These are phyloP conservation scores for Diplogelasinospora grovesii DNA, from an alignment of 495 filamentous ascomycete genomes.

Conservation along the genomic window DNA sequence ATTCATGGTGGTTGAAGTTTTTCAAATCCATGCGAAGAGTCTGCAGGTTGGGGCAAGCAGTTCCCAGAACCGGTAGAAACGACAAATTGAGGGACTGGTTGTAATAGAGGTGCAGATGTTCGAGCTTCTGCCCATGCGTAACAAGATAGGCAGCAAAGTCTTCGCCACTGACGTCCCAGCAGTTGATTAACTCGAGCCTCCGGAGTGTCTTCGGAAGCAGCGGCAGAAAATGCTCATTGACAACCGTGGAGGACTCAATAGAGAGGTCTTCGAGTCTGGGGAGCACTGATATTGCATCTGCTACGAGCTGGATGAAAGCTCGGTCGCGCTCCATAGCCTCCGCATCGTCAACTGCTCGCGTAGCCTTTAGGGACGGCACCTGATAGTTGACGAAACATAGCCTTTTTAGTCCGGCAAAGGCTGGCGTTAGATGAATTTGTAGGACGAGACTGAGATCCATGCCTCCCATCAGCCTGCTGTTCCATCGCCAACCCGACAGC, in stretches of 20 bases:
- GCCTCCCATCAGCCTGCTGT: conserved; percentile 52
- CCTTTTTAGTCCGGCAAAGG: conserved; percentile 54
- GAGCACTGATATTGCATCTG: conserved; percentile 51
- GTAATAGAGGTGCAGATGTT: conserved; percentile 61
- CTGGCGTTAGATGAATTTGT: conserved; percentile 49
- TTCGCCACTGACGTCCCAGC: conserved; percentile 56
- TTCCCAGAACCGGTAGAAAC: conserved; percentile 56
- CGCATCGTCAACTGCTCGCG: conserved; percentile 16
- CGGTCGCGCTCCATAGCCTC: conserved; percentile 25
- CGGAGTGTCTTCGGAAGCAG: conserved; percentile 57
- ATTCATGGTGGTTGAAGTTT: conserved; percentile 51
- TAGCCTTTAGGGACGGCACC: conserved; percentile 30
- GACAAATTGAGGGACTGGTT: conserved; percentile 68
- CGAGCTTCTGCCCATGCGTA: conserved; percentile 54
- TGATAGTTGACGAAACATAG: conserved; percentile 61
- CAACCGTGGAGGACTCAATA: conserved; percentile 60
- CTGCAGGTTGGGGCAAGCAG: conserved; percentile 60
- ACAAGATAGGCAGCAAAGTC: conserved; percentile 54
- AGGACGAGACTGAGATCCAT: conserved; percentile 36
- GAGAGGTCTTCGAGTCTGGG: conserved; percentile 55
- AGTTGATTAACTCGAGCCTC: conserved; percentile 66
- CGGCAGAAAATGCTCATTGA: conserved; percentile 52
- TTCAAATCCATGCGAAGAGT: conserved; percentile 66
- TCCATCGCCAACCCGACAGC: conserved; percentile 75
- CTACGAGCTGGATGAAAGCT: conserved; percentile 42